Conservation (phyloP, 139 green algal species). For the Micractinium conductrix region DNA sequence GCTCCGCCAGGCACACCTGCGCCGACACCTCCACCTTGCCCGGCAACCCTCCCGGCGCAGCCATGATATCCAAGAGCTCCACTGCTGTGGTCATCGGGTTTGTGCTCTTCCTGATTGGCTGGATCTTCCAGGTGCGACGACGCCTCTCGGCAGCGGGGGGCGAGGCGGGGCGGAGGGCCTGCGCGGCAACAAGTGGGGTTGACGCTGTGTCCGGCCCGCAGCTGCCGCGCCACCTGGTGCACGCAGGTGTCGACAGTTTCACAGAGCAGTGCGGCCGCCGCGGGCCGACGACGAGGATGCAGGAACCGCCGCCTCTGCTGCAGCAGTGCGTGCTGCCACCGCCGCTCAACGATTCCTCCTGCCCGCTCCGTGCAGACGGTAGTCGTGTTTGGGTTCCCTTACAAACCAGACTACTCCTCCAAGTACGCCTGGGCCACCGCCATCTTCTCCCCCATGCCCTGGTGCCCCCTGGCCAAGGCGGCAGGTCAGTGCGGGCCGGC, state of each 20-base stretch:
- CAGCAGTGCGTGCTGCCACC: too few species aligned
- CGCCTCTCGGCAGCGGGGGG: too few species aligned
- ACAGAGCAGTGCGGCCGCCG: too few species aligned
- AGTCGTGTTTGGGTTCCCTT: slow-evolving; percentile 64
- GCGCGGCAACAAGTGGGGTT: too few species aligned
- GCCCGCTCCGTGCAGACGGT: slow-evolving; percentile 45
- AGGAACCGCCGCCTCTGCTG: too few species aligned
- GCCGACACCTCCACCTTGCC: not conserved
- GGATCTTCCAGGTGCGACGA: slow-evolving; percentile 12
- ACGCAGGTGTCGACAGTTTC: too few species aligned
- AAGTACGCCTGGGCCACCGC: slow-evolving; percentile 53
- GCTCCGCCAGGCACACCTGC: too few species aligned
- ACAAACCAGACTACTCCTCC: slow-evolving; percentile 21
- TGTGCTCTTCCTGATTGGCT: slow-evolving; percentile 71
- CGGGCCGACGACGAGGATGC: too few species aligned
- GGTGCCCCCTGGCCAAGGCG: slow-evolving; percentile 82
- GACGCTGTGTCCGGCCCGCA: too few species aligned
- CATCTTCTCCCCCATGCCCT: slow-evolving; percentile 87
- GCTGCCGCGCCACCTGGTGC: too few species aligned
- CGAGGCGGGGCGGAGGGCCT: too few species aligned
- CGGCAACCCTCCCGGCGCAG: not conserved
- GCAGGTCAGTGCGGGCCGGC: slow-evolving; percentile 39
- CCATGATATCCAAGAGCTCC: slow-evolving; percentile 61
- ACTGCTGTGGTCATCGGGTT: slow-evolving; percentile 89
- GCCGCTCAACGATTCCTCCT: too few species aligned